Percentiles rank a stretch among this genome's conserved stretches.
Conservation (phyloP, 345 rosid genomes). For the Salix exigua region DNA sequence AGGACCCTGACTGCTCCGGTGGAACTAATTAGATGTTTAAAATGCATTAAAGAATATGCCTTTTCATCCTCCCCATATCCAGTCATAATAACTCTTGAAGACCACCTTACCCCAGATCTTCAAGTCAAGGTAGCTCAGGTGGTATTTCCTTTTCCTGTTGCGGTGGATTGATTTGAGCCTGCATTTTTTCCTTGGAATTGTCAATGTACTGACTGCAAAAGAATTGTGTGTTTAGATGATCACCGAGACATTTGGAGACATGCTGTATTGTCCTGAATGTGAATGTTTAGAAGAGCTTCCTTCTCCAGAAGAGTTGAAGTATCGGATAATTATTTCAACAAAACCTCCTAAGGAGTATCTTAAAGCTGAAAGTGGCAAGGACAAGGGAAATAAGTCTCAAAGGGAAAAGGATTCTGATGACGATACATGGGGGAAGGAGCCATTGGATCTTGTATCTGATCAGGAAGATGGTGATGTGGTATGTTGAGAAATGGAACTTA, state of each 20-base stretch:
- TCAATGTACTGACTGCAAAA: background rate
- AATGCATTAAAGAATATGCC: slow-evolving; percentile 25
- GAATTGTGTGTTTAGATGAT: slow-evolving; percentile 44
- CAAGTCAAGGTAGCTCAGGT: slow-evolving; percentile 30
- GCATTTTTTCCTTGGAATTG: background rate
- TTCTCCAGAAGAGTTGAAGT: slow-evolving; percentile 65
- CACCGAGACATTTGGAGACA: slow-evolving; percentile 43
- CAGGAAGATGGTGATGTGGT: slow-evolving; percentile 27
- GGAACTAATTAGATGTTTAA: slow-evolving; percentile 22
- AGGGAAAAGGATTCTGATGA: slow-evolving; percentile 48
- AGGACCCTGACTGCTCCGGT: slow-evolving; percentile 33
- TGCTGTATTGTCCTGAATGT: slow-evolving; percentile 48
- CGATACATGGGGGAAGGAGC: slow-evolving; percentile 41
- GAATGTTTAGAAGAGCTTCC: slow-evolving; percentile 53
- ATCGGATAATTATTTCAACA: slow-evolving; percentile 58
- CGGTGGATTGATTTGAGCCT: background rate
- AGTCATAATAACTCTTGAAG: slow-evolving; percentile 28
- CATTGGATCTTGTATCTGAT: slow-evolving; percentile 28
- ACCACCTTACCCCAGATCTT: slow-evolving; percentile 30
- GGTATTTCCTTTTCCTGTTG: slow-evolving; percentile 16
- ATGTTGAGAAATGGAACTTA: background rate
- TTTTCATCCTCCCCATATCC: slow-evolving; percentile 26
- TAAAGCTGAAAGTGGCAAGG: slow-evolving; percentile 31
- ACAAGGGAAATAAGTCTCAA: slow-evolving; percentile 22
- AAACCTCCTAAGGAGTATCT: slow-evolving; percentile 52